These are phyloP conservation scores for Phytophthora pinifolia DNA, from an alignment of 352 stramenopile genomes.

Conservation along the genomic window DNA sequence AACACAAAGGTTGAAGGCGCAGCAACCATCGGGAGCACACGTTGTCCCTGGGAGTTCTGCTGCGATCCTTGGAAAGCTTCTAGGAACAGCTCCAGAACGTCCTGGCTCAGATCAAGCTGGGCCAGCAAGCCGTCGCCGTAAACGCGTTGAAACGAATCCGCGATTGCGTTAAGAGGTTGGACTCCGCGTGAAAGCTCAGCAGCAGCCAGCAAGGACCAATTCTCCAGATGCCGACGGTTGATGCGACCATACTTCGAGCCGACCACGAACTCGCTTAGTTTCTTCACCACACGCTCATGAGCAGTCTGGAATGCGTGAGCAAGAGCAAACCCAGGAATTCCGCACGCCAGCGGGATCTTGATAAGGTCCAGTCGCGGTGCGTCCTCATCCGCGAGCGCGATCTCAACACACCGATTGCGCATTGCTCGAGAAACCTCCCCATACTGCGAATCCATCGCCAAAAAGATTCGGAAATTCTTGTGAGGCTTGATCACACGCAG, in stretches of 20 bases:
- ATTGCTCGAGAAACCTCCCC: slow-evolving; percentile 99
- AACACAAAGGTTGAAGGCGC: slow-evolving; percentile 51
- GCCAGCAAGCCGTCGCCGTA: slow-evolving; percentile 54
- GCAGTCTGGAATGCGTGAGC: slow-evolving; percentile 58
- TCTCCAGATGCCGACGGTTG: slow-evolving; percentile 72
- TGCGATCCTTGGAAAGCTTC: slow-evolving; percentile 32
- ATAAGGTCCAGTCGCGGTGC: slow-evolving; percentile 66
- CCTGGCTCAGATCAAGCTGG: slow-evolving; percentile 46
- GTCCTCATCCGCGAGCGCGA: slow-evolving; percentile 72
- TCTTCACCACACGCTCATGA: slow-evolving; percentile 50
- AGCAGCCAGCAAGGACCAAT: slow-evolving; percentile 68
- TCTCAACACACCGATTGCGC: slow-evolving; percentile 99
- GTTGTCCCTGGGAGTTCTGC: slow-evolving; percentile 27
- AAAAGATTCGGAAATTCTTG: slow-evolving; percentile 98
- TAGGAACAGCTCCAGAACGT: slow-evolving; percentile 36
- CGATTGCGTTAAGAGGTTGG: slow-evolving; percentile 43
- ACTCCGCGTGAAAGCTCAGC: slow-evolving; percentile 67
- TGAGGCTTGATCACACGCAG: slow-evolving; percentile 96
- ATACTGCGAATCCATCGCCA: slow-evolving; percentile 97
- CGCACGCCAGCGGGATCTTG: slow-evolving; percentile 52
- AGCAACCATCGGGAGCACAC: slow-evolving; percentile 36
- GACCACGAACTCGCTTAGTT: slow-evolving; percentile 26
- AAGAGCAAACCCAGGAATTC: slow-evolving; percentile 71
- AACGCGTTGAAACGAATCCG: slow-evolving; percentile 59
- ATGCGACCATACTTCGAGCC: slow-evolving; percentile 42